Conservation (phyloP, 768 basidiomycete species). For the Lentinula lateritia region DNA sequence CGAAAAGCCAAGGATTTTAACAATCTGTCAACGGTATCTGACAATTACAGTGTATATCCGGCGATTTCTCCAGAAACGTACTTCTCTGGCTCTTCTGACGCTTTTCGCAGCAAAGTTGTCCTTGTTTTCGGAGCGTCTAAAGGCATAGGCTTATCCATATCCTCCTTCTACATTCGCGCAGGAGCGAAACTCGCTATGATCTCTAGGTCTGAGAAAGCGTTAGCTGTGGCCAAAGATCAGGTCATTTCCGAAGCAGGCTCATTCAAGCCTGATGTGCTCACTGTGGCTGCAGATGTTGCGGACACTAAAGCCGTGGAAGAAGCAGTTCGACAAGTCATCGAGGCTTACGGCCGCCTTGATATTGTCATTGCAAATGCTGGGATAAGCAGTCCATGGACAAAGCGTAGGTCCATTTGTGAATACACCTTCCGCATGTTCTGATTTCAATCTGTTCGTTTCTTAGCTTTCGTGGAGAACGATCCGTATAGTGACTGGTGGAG, state of each 20-base stretch:
- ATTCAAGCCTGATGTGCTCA: slow-evolving; percentile 11
- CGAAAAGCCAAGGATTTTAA: no score
- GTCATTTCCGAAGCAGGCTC: slow-evolving; percentile 8
- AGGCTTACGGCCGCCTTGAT: slow-evolving; percentile 21
- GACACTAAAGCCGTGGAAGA: slow-evolving; percentile 14
- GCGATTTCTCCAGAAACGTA: slow-evolving; percentile 18
- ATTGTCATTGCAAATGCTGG: slow-evolving; percentile 23
- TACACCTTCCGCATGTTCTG: not conserved
- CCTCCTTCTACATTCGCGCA: slow-evolving; percentile 18
- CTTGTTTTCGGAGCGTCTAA: slow-evolving; percentile 20
- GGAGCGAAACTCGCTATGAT: slow-evolving; percentile 20
- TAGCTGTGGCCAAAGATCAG: slow-evolving; percentile 14
- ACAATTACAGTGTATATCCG: slow-evolving; percentile 15
- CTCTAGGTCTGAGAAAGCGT: slow-evolving; percentile 11
- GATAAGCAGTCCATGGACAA: slow-evolving; percentile 13
- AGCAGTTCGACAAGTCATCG: slow-evolving; percentile 15
- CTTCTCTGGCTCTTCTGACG: slow-evolving; percentile 11
- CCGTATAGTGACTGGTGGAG: slow-evolving; percentile 17
- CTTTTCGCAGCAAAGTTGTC: slow-evolving; percentile 19
- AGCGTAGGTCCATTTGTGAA: slow-evolving; percentile 2
- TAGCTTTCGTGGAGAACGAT: slow-evolving; percentile 14
- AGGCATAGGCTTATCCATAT: slow-evolving; percentile 21
- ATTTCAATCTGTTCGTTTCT: not conserved
- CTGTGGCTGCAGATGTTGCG: slow-evolving; percentile 19
- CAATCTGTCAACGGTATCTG: no score